Percentiles rank a stretch among this genome's conserved stretches.
Evolutionary conservation across 2,329 filamentous ascomycete genomes (phyloP).

Genomic region (Fusarium metavorans): DNA sequence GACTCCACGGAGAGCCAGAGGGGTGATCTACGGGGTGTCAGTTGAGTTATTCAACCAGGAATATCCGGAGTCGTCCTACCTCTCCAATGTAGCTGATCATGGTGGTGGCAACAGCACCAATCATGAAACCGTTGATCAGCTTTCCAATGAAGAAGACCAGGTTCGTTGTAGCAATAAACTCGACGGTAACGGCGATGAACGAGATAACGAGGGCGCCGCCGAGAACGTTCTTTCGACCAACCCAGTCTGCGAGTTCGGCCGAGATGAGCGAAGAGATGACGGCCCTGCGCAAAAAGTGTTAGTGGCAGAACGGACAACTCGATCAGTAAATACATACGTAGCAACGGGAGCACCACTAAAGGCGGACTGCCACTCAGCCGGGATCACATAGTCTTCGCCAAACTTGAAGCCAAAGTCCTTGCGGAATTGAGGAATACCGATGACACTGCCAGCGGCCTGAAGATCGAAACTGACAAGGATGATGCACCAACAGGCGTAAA

Average conservation of each 20-base stretch:
- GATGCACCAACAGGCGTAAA: constrained; percentile 31
- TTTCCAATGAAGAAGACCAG: constrained; percentile 19
- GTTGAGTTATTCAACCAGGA: background rate
- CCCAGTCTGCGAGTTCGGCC: constrained; percentile 24
- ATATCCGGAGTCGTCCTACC: background rate
- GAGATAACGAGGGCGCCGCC: constrained; percentile 4
- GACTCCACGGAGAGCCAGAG: constrained; percentile 25
- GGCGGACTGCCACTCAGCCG: constrained; percentile 32
- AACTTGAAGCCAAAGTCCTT: constrained; percentile 31
- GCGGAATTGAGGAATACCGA: constrained; percentile 33
- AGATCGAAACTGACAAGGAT: constrained; percentile 35
- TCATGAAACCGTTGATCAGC: constrained; percentile 24
- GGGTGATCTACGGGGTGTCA: background rate
- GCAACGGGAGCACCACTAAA: constrained; percentile 31
- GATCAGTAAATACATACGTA: constrained; percentile 18
- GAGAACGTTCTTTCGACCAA: constrained; percentile 20
- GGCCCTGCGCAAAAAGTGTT: background rate
- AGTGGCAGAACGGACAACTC: background rate
- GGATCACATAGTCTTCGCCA: constrained; percentile 23
- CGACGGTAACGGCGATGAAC: constrained; percentile 8
- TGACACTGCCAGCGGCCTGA: constrained; percentile 25
- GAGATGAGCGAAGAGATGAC: constrained; percentile 20
- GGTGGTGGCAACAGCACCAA: constrained; percentile 15
- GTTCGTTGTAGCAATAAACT: constrained; percentile 24
- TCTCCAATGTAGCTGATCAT: constrained; percentile 31